These are phyloP conservation scores for Endoconidiophora laricicola DNA, from an alignment of 2,329 filamentous ascomycete species.

Conservation along the genomic window DNA sequence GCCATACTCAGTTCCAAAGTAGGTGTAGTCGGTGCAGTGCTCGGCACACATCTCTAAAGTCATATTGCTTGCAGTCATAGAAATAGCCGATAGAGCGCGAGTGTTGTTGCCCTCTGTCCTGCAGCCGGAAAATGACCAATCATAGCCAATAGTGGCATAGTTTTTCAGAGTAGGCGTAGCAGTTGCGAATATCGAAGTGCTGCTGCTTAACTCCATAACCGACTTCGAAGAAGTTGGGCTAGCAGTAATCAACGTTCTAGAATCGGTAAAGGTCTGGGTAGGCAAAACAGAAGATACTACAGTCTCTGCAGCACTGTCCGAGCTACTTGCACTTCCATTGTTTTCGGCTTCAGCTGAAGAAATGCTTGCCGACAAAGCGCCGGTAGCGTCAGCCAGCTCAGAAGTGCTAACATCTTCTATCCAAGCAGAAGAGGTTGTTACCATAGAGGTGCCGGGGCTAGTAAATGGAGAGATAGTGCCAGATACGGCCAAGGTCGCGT, in stretches of 20 bases:
- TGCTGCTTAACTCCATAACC: neutral
- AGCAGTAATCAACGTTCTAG: neutral
- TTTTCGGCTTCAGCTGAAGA: too few species aligned
- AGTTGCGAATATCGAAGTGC: constrained; percentile 4
- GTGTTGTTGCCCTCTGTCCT: constrained; percentile 23
- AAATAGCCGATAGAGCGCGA: constrained; percentile 21
- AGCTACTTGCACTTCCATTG: too few species aligned
- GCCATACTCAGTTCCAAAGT: constrained; percentile 26
- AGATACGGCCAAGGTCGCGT: constrained; percentile 1
- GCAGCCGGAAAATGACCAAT: constrained; percentile 24
- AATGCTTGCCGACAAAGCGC: too few species aligned
- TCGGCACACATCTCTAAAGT: constrained; percentile 21
- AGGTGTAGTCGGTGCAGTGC: constrained; percentile 23
- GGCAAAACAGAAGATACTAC: neutral
- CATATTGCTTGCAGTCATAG: constrained; percentile 18
- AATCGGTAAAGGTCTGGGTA: neutral
- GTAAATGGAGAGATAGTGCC: constrained; percentile 13
- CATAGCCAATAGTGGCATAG: constrained; percentile 21
- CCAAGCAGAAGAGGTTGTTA: too few species aligned
- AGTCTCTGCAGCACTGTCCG: neutral
- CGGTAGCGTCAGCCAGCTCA: too few species aligned
- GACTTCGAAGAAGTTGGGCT: neutral
- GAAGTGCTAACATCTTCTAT: too few species aligned
- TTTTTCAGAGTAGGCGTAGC: constrained; percentile 19
- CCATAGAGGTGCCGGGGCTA: neutral